Evolutionary conservation across 2,329 filamentous ascomycete genomes (phyloP), one percentile per base, ranked within the genome.

Genomic region (Colletotrichum magnum): DNA sequence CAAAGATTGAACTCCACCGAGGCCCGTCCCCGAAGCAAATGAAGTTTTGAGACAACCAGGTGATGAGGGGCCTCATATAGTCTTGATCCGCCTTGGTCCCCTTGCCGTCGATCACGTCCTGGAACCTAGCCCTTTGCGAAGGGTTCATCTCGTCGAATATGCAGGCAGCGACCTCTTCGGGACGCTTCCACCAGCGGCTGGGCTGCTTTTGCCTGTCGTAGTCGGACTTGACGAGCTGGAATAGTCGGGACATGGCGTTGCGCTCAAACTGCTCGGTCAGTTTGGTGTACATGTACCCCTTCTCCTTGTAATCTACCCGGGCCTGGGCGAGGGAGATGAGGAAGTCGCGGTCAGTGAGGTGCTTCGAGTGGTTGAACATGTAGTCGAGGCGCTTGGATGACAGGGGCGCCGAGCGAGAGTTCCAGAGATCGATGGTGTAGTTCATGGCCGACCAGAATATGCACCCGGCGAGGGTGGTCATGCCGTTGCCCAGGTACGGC

Each of bases 371-470:
- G 24, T 39, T 50, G 28, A 68, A 60, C 39, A 71, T 41, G 54
- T 59, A 57, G 24, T 69, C 66, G 9, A 69, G 43, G 3, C 43
- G 43, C 13, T 39, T 58, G 36, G 13, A 36, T 0, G 69, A 56
- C 9, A 32, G 50, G 6, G 51, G 26, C 2, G 51, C 36, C 2
- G 54, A n/a, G 36, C 61, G 69, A 7, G 60, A 51, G 39, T 71
- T 57, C 69, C 65, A 71, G 15, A 71, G 64, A 43, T 69, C 56
- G 53, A 65, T 41, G 48, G 57, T 63, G 58, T 70, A 68, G 39
- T 61, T 52, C 54, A 72, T 47, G 16, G 58, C 65, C 12, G 69
- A 61, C 72, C 72, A 73, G 54, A 72, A 71, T 13, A 73, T 67
- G 51, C 48, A 51, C 0, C 70, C 72, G 3, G 69, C 54, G 4